These are phyloP conservation scores for Solanum chacoense DNA, from an alignment of 305 asterid genomes.

Conservation along the genomic window DNA sequence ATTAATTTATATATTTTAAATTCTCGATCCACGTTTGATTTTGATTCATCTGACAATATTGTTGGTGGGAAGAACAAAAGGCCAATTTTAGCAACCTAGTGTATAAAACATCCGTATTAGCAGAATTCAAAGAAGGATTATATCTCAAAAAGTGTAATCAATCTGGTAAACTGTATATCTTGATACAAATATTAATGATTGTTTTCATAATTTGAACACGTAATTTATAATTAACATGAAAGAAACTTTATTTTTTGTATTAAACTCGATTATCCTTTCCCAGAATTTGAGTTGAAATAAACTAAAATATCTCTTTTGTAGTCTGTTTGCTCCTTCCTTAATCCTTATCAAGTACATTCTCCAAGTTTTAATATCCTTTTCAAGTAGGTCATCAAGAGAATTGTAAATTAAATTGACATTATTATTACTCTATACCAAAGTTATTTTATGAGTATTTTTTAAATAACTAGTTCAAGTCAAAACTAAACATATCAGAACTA, in stretches of 20 bases:
- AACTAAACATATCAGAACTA: background rate
- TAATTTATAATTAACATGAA: background rate
- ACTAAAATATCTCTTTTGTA: background rate
- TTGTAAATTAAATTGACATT: background rate
- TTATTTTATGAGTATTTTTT: background rate
- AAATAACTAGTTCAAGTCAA: background rate
- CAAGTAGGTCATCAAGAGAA: background rate
- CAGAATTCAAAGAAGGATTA: fast-evolving
- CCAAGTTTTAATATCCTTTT: background rate
- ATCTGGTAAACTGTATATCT: fast-evolving
- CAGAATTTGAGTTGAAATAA: background rate
- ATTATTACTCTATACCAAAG: background rate
- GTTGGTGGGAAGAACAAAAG: no score
- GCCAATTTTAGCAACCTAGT: background rate
- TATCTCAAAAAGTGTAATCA: background rate
- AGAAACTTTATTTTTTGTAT: background rate
- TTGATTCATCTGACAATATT: background rate
- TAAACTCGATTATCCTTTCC: background rate
- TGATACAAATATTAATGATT: background rate
- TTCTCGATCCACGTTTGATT: background rate
- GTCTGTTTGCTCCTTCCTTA: background rate
- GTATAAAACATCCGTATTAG: background rate
- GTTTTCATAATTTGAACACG: background rate
- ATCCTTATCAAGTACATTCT: background rate
- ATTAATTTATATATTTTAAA: background rate